Conservation (phyloP, 2,329 filamentous ascomycete species). For the Lachnellula subtilissima region DNA sequence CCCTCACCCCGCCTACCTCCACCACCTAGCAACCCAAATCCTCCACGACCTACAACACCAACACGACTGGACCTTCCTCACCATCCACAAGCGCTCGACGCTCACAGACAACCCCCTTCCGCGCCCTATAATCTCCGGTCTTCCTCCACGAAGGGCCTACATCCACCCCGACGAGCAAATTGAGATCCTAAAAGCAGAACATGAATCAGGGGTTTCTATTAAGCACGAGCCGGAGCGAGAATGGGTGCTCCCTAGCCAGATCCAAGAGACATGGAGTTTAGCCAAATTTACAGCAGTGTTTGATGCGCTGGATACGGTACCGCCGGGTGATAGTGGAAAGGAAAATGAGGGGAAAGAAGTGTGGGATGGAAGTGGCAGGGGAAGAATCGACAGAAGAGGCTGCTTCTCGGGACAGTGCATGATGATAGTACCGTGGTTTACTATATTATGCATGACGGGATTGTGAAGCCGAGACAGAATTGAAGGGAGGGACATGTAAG, state of each 20-base stretch:
- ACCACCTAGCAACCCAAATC: conserved; percentile 54
- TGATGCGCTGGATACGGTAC: conserved; percentile 50
- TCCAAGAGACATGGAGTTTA: conserved; percentile 69
- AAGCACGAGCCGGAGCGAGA: conserved; percentile 56
- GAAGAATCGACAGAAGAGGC: conserved; percentile 54
- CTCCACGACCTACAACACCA: conserved; percentile 69
- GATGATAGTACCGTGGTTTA: conserved; percentile 81
- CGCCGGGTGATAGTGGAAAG: conserved; percentile 32
- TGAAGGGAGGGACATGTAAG: conserved; percentile 35
- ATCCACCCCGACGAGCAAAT: conserved; percentile 80
- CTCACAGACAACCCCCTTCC: conserved; percentile 39
- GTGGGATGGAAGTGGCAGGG: conserved; percentile 41
- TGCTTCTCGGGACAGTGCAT: conserved; percentile 70
- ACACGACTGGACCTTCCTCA: conserved; percentile 66
- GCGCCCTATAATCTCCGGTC: conserved; percentile 64
- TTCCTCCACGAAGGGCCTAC: conserved; percentile 70
- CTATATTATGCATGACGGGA: conserved; percentile 80
- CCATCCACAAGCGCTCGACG: conserved; percentile 46
- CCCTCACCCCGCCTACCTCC: conserved; percentile 31
- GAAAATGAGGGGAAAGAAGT: conserved; percentile 15
- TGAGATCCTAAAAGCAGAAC: conserved; percentile 59
- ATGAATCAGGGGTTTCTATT: conserved; percentile 41
- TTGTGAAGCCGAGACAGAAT: conserved; percentile 81
- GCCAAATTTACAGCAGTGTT: conserved; percentile 64
- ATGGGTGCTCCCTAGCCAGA: conserved; percentile 71